Evolutionary conservation across 352 stramenopile species (phyloP).

Genomic region (Phytophthora idaei): DNA sequence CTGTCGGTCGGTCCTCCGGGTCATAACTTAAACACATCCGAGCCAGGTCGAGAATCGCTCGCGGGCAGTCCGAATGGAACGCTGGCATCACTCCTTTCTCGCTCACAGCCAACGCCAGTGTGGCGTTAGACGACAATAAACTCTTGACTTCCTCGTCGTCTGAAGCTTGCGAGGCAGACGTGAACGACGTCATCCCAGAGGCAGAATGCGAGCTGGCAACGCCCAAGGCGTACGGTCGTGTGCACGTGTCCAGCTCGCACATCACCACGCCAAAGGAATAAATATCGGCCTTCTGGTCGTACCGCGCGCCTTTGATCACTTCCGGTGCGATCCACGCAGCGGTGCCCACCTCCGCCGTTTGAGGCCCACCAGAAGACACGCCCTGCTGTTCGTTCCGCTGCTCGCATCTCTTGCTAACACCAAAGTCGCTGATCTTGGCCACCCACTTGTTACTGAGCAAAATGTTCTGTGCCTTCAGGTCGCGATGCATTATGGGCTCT

Average conservation of each 20-base stretch:
- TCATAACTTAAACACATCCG: conserved; percentile 52
- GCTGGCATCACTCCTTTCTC: conserved; percentile 42
- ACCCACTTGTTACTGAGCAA: conserved; percentile 51
- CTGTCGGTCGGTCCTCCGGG: conserved; percentile 50
- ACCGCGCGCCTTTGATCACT: conserved; percentile 52
- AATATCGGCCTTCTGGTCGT: conserved; percentile 56
- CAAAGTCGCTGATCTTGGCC: conserved; percentile 68
- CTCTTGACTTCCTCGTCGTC: conserved; percentile 24
- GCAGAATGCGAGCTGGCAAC: conserved; percentile 24
- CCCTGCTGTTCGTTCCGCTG: conserved; percentile 13
- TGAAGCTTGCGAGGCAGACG: conserved; percentile 9
- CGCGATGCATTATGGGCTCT: conserved; percentile 55
- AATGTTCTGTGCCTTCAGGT: conserved; percentile 68
- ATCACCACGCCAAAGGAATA: conserved; percentile 66
- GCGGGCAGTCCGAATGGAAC: conserved; percentile 47
- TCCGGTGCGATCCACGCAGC: conserved; percentile 63
- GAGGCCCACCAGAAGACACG: conserved; percentile 25
- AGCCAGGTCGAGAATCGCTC: conserved; percentile 36
- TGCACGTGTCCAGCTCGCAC: conserved; percentile 56
- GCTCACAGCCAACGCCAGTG: conserved; percentile 48
- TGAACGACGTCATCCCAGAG: conserved; percentile 38
- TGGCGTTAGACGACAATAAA: conserved; percentile 43
- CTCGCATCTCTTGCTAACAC: conserved; percentile 47
- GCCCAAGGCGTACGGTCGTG: conserved; percentile 44
- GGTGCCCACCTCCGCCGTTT: conserved; percentile 60